Base-by-base conservation (phyloP, 1,284 basidiomycete genomes). In the Puccinia brachypodii region DNA sequence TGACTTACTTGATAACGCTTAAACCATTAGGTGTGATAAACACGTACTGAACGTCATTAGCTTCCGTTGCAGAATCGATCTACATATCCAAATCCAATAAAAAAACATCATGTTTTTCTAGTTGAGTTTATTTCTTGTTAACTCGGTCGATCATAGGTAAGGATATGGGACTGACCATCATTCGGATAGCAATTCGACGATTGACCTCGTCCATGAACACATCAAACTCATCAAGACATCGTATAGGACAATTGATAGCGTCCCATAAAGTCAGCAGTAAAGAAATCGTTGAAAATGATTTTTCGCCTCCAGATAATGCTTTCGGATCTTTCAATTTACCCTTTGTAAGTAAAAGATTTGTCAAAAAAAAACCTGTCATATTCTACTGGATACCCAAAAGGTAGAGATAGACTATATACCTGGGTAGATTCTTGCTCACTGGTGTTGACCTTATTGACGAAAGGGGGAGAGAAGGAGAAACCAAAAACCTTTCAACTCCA, bases 131-230 rank as follows among this genome's bases (percentile, higher is more conserved):
- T 38, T 9, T 14, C 16, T 13, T 44, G 9, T 22, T 31, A 8
- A 47, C n/a, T n/a, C n/a, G n/a, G n/a, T n/a, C n/a, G n/a, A n/a
- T n/a, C n/a, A 62, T 16, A 40, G 7, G 13, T 33, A 4, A 64
- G 7, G 28, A 28, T 42, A 60, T 6, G 42, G 19, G 13, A 42
- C 75, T 13, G 25, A 86, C 82, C 58, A 98, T 93, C 92, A 96
- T 94, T 87, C 90, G 92, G 90, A 95, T 94, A 82, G 93, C 93
- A 84, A 96, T 92, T 82, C 91, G 91, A 47, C 96, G 91, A 86
- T 98, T 98, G 81, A 95, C 92, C 33, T 92, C 92, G 86, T 98
- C 96, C 92, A 97, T 94, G 88, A 96, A 98, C 16, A 98, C 95
- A 84, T 97, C 86, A 66, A 83, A 88, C 89, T 85, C 87, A 92